Base-by-base conservation (phyloP, 495 filamentous ascomycete genomes). In the Staphylotrichum tortipilum region DNA sequence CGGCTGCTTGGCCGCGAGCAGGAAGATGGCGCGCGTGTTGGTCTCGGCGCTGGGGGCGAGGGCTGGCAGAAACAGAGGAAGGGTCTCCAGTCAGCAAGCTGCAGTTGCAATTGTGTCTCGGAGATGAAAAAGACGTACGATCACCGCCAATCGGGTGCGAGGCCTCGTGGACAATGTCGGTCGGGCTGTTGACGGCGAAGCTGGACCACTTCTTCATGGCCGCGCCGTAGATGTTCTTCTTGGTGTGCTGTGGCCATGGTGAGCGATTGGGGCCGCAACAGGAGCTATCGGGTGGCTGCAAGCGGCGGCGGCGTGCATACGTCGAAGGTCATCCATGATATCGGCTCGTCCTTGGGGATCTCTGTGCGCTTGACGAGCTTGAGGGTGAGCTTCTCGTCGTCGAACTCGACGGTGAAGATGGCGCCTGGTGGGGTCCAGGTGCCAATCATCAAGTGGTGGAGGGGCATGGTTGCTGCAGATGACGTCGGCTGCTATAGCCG, bases 161-260 rank as follows among this genome's bases (percentile, higher is more conserved):
- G 19, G 73, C 78, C 62, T 83, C 77, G 53, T 89, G 86, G 42
- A 82, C 69, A 55, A 92, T 89, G 35, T 88, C 81, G 4, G 79
- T 84, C n/a, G 86, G 83, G 60, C 77, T 82, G 58, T 82, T 76
- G 50, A 92, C 85, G 34, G 78, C 70, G 60, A 85, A 88, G 65
- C 83, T 87, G 47, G 83, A 84, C 84, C 84, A 92, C 66, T 86
- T 88, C 71, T 92, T 92, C 86, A 89, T 88, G 50, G 85, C 82
- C 5, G 86, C 82, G 56, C 87, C 87, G 66, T 90, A 92, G 54
- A 92, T 83, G 64, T 85, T 81, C 67, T 88, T 88, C 65, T 82
- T 85, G 48, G 77, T 71, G 62, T 92, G 85, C 75, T 85, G 59
- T 44, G 44, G 49, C 42, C 52, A 55, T 53, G 41, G 59, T 68